These are phyloP conservation scores for Eragrostis tef DNA, from an alignment of 202 grass and related monocot species.

Conservation along the genomic window DNA sequence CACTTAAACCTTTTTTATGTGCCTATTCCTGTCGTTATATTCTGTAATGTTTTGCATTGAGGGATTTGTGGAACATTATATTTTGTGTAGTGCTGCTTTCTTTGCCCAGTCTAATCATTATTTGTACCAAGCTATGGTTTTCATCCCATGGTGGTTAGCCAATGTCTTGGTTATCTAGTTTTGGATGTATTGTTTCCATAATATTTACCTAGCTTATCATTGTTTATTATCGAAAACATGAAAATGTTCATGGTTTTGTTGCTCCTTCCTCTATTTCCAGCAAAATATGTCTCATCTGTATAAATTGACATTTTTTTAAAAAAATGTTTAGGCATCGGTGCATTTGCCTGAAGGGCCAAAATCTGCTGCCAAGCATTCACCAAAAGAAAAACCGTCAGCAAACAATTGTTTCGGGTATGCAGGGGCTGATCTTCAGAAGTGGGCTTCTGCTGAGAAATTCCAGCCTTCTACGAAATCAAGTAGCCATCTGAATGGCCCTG, in stretches of 20 bases:
- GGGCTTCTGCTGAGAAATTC: conserved; percentile 63
- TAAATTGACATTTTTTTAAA: conserved; percentile 24
- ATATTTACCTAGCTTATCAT: background rate
- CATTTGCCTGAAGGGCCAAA: conserved; percentile 41
- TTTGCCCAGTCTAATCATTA: background rate
- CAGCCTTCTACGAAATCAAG: conserved; percentile 49
- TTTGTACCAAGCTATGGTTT: background rate
- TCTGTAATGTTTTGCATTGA: background rate
- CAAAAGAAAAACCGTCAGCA: conserved; percentile 31
- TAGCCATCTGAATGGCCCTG: conserved; percentile 18
- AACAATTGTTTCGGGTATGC: conserved; percentile 46
- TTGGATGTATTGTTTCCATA: background rate
- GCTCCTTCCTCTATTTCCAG: background rate
- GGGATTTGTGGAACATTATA: background rate
- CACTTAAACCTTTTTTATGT: too few relatives aligned
- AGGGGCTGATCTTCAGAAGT: conserved; percentile 55
- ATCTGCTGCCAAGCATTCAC: conserved; percentile 44
- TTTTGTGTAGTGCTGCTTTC: background rate
- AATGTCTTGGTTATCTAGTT: background rate
- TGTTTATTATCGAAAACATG: background rate
- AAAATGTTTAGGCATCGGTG: conserved; percentile 29
- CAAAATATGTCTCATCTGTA: background rate
- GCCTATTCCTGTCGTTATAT: background rate
- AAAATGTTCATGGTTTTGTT: background rate
- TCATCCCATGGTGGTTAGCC: background rate